Evolutionary conservation across 768 basidiomycete species (phyloP), one percentile per base, ranked within the genome.

Genomic region (Floccularia luteovirens): DNA sequence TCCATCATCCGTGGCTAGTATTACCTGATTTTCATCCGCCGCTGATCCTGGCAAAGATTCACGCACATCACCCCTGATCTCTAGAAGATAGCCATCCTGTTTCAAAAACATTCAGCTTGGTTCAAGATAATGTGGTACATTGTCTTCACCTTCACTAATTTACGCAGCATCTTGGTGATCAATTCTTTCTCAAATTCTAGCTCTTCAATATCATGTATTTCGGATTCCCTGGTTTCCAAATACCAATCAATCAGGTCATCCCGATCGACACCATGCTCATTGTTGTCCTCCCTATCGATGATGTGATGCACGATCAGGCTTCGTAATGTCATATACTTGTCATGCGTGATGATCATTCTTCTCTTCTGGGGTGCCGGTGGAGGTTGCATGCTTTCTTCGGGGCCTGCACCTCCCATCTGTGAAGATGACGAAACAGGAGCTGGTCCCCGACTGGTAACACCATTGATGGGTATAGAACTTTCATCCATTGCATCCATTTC

Each of bases 231-330:
- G 47, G 76, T 62, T 64, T 99, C 96, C 41, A 98, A 74, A 56
- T 97, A 98, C 93, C 91, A 94, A 56, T 94, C 90, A 46, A 94
- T 85, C 41, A 99, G 71, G 50, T 96, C 93, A 48, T 94, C 91
- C 32, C 83, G 74, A 52, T 91, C 87, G 28, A 94, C 63, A 2
- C 93, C 93, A 38, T 62, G 69, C 14, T 82, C 83, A 0, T 76
- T 82, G 50, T 79, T 75, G 20, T 74, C 70, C 63, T 99, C 96
- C 10, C 79, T 66, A 25, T 82, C 78, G 13, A 79, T 67, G 19
- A 99, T 64, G 51, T 92, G 84, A 42, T 93, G 54, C 21, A 99
- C 80, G 50, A 96, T 77, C 48, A 97, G 69, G 53, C 82, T 87
- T 66, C 91, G 91, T 49, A 98, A 72, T 31, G 80, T 75, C 62